Evolutionary conservation across 805 yeast genomes (phyloP).

Genomic region (Middelhovenomyces tepae): DNA sequence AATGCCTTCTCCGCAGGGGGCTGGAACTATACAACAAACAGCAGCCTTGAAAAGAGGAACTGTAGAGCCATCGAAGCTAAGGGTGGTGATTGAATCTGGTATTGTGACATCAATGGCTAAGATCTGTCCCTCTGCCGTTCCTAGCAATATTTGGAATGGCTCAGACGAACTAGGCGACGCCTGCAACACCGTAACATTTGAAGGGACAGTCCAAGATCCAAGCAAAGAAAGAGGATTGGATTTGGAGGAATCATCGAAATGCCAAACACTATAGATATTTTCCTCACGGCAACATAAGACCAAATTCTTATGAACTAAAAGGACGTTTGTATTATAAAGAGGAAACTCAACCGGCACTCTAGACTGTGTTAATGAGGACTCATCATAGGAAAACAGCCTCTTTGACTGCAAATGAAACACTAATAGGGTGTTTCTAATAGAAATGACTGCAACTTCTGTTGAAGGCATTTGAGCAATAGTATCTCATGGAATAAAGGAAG

Average conservation of each 20-base stretch:
- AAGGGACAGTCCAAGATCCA: background rate
- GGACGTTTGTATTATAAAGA: slow-evolving; percentile 1
- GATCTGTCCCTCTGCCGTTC: slow-evolving; percentile 2
- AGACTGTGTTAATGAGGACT: too few species aligned
- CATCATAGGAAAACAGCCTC: too few species aligned
- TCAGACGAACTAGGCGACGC: background rate
- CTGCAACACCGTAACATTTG: background rate
- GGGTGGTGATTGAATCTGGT: too few species aligned
- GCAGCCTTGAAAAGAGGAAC: too few species aligned
- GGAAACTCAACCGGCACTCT: too few species aligned
- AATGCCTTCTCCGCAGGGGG: slow-evolving; percentile 10
- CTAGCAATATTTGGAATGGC: background rate
- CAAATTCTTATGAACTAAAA: background rate
- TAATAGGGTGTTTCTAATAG: too few species aligned
- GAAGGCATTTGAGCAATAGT: too few species aligned
- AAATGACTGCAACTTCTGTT: too few species aligned
- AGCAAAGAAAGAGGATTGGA: background rate
- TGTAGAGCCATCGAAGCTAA: too few species aligned
- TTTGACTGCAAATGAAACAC: too few species aligned
- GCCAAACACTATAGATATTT: background rate
- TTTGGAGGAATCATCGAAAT: background rate
- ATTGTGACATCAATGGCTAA: background rate
- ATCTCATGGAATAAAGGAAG: too few species aligned
- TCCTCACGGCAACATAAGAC: background rate
- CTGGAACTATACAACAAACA: slow-evolving; percentile 5